phyloP scores from a whole-genome alignment of 208 protist species.

The Trypanosoma scelopori region DNA sequence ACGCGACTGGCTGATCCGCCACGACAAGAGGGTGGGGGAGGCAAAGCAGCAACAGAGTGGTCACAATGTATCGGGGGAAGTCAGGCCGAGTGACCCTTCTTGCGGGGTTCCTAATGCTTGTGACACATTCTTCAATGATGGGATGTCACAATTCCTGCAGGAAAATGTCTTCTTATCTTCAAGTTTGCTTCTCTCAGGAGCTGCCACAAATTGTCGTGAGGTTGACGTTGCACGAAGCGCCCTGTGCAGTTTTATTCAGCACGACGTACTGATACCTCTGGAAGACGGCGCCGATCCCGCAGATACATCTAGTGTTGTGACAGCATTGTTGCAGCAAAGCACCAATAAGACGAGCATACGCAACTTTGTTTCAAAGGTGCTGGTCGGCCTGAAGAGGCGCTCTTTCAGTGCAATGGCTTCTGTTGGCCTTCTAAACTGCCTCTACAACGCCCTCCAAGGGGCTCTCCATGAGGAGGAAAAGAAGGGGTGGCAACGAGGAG shows the following conservation, averaged over 20 bases:
- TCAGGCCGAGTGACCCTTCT: not conserved
- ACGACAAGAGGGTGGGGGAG: constrained; percentile 27
- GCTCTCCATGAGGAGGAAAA: constrained; percentile 27
- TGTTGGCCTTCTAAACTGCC: constrained; percentile 64
- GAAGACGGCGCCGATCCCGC: constrained; percentile 19
- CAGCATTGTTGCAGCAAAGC: constrained; percentile 36
- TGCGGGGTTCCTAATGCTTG: not conserved
- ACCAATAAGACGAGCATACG: constrained; percentile 30
- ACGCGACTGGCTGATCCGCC: constrained; percentile 43
- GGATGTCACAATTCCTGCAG: constrained; percentile 27
- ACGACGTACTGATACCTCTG: constrained; percentile 54
- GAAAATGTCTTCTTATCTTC: not conserved
- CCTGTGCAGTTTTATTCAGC: constrained; percentile 42
- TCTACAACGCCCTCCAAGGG: constrained; percentile 59
- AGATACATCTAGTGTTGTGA: constrained; percentile 41
- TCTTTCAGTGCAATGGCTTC: constrained; percentile 58
- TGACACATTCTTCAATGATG: constrained; percentile 11
- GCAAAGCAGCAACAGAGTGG: constrained; percentile 15
- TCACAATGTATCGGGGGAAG: not conserved
- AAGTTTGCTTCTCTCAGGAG: constrained; percentile 39
- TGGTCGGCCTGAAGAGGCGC: constrained; percentile 45
- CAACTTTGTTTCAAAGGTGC: constrained; percentile 37
- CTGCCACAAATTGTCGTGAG: constrained; percentile 29
- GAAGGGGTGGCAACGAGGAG: not conserved
- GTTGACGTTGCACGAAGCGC: constrained; percentile 39